These are phyloP conservation scores for Lanmaoa pseudosensibilis DNA, from an alignment of 768 basidiomycete genomes.

Conservation along the genomic window DNA sequence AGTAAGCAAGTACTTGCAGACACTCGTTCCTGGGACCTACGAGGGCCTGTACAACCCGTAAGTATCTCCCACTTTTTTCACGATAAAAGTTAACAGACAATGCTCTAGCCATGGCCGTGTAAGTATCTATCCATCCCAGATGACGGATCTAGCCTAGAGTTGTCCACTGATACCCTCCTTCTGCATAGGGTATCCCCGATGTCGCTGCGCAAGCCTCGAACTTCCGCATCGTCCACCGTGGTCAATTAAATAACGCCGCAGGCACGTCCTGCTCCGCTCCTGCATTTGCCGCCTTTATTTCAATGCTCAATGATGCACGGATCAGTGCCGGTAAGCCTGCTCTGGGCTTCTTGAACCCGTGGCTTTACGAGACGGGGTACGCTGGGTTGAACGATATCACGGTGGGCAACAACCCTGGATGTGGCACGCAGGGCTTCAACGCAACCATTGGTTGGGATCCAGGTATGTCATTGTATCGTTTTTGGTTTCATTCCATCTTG, in stretches of 20 bases:
- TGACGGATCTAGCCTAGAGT: no score
- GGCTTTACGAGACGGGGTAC: conserved; percentile 45
- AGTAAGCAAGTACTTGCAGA: conserved; percentile 45
- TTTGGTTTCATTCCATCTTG: background rate
- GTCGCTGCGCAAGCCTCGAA: conserved; percentile 57
- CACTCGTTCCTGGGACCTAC: conserved; percentile 49
- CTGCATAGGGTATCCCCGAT: conserved; percentile 55
- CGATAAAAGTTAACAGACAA: background rate
- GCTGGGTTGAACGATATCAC: conserved; percentile 57
- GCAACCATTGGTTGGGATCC: conserved; percentile 60
- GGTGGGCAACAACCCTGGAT: conserved; percentile 54
- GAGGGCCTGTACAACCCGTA: conserved; percentile 61
- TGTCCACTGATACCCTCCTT: background rate
- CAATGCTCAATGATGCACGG: conserved; percentile 66
- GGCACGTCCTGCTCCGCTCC: conserved; percentile 71
- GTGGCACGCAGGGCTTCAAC: conserved; percentile 67
- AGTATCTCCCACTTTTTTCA: conserved; percentile 15
- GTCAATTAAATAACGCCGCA: conserved; percentile 38
- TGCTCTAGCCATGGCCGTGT: conserved; percentile 52
- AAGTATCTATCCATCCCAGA: conserved; percentile 16
- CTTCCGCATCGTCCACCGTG: conserved; percentile 50
- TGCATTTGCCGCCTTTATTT: conserved; percentile 60
- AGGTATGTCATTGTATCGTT: conserved; percentile 34
- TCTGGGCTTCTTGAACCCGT: conserved; percentile 67
- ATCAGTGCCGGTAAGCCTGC: conserved; percentile 41